These are phyloP conservation scores for Neofusicoccum kwambonambiense DNA, from an alignment of 2,329 filamentous ascomycete species.

Conservation along the genomic window DNA sequence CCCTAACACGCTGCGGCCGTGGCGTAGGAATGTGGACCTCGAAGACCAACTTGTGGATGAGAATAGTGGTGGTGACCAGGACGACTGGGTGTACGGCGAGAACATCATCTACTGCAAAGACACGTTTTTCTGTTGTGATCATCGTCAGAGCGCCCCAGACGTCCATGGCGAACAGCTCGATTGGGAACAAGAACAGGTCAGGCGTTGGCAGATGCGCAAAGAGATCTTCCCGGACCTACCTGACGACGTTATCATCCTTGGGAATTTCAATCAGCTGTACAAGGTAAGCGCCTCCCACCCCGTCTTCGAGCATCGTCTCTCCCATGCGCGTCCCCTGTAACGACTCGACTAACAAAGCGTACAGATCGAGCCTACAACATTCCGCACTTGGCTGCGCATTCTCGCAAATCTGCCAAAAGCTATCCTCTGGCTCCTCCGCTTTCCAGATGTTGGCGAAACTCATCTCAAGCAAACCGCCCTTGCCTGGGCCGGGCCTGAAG, in stretches of 20 bases:
- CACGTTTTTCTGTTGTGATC: constrained; percentile 98
- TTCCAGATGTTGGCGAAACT: constrained; percentile 86
- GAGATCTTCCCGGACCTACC: constrained; percentile 80
- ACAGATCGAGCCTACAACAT: constrained; percentile 94
- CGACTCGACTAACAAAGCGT: constrained; percentile 21
- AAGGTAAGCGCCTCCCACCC: constrained; percentile 63
- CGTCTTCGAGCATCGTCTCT: background rate
- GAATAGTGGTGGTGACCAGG: constrained; percentile 66
- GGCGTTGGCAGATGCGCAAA: constrained; percentile 90
- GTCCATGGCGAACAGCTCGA: constrained; percentile 63
- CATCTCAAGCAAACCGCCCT: constrained; percentile 79
- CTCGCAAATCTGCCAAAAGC: constrained; percentile 81
- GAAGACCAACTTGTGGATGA: constrained; percentile 64
- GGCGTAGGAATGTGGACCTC: constrained; percentile 70
- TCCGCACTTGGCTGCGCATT: constrained; percentile 93
- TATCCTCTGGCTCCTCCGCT: constrained; percentile 92
- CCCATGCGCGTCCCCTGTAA: background rate
- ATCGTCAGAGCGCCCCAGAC: constrained; percentile 83
- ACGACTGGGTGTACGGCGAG: constrained; percentile 92
- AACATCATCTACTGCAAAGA: constrained; percentile 94
- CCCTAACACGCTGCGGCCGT: constrained; percentile 73
- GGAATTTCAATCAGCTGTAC: constrained; percentile 98
- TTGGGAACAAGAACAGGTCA: constrained; percentile 80
- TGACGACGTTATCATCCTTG: constrained; percentile 85
- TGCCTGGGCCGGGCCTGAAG: constrained; percentile 79